Evolutionary conservation across 2,329 filamentous ascomycete genomes (phyloP).

Genomic region (Bipolaris zeicola): DNA sequence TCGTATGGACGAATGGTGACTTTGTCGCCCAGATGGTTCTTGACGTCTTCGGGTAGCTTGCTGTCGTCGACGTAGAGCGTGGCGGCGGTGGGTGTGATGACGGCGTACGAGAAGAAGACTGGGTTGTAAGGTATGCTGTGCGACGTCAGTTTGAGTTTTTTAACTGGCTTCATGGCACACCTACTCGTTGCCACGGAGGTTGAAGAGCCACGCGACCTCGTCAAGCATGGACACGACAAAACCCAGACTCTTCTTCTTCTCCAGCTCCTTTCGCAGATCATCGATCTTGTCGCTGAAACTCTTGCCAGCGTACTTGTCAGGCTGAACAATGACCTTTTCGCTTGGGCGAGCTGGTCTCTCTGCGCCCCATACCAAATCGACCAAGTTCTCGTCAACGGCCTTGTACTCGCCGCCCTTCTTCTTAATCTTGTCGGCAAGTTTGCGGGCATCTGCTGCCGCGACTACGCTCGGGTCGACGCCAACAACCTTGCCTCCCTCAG

Average conservation of each 20-base stretch:
- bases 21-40: constrained; percentile 69
- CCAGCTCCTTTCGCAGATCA: constrained; percentile 86
- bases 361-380: constrained; percentile 87
- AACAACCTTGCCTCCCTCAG: constrained; percentile 83
- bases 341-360: constrained; percentile 75
- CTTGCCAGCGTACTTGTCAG: constrained; percentile 78
- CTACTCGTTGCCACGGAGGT: constrained; percentile 85
- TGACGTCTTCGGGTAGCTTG: constrained; percentile 73
- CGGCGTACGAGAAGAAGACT: constrained; percentile 96
- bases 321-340: constrained; percentile 75
- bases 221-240: constrained; percentile 95
- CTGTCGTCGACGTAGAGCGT: constrained; percentile 83
- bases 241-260: constrained; percentile 84
- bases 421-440: constrained; percentile 83
- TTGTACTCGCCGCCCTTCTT: constrained; percentile 82
- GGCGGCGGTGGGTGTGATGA: constrained; percentile 75
- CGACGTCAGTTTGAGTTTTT: constrained; percentile 13
- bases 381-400: constrained; percentile 78
- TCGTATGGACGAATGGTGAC: constrained; percentile 83
- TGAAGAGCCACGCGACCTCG: constrained; percentile 98
- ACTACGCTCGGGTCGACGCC: constrained; percentile 90
- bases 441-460: constrained; percentile 73
- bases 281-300: constrained; percentile 79
- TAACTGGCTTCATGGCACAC: constrained; percentile 19
- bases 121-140: constrained; percentile 89